Base-by-base conservation (phyloP, 495 filamentous ascomycete genomes). In the Daldinia childiae region DNA sequence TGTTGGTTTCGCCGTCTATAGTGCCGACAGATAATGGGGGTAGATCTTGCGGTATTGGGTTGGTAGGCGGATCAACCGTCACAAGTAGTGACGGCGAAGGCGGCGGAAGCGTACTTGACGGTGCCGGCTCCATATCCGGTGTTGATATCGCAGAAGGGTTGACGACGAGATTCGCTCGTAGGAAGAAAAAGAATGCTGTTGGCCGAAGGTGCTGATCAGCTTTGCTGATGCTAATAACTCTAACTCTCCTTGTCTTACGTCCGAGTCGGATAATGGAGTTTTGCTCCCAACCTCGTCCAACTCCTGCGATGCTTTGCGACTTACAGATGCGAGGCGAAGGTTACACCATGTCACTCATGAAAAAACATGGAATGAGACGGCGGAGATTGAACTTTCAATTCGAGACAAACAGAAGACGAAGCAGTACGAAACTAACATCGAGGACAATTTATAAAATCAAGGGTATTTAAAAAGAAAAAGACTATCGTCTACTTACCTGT, bases 131-230 rank as follows among this genome's bases (percentile, higher is more conserved):
- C 57, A 84, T 80, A 48, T 78, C 73, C 38, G 83, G 83, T 8
- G 82, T 81, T 19, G 82, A 83, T 66, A 82, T 70, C 58, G 79
- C 78, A 30, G 80, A 82, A 39, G 84, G 76, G 17, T 81, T 83
- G 38, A 86, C 83, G 43, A 85, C 82, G 62, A 87, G 82, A 71
- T 87, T 87, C 59, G 84, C 86, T 52, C 85, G 82, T 26, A 87
- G 79, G 74, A 86, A 87, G 63, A 82, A 81, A 74, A 87, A 86
- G 78, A 87, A 87, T 43, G 86, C 86, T 87, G 68, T 59, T 45
- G 45, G 34, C 39, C 38, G 29, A 52, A 59, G 41, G 39, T 26
- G 48, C 51, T 70, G 66, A 69, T 58, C 66, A 68, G 66, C 67
- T 72, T 36, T 72, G 26, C 70, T 19, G 34, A 69, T 48, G 48